These are phyloP conservation scores for Pisolithus tinctorius DNA, from an alignment of 768 basidiomycete genomes.

Conservation along the genomic window DNA sequence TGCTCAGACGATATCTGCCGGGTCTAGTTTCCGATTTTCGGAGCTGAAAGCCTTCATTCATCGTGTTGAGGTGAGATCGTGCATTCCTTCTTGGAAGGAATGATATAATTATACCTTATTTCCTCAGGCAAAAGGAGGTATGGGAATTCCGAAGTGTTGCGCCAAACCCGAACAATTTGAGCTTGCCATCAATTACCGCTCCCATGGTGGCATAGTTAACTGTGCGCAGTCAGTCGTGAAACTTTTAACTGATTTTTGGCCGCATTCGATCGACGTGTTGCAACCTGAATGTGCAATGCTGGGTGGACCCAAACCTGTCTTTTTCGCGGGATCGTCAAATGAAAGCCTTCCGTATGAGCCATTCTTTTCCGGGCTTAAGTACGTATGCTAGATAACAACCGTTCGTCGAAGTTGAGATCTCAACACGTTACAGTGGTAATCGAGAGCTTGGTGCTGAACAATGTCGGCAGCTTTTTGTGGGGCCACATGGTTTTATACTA, in stretches of 20 bases:
- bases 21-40: constrained; percentile 65
- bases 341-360: constrained; percentile 42
- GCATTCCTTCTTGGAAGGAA: constrained; percentile 13
- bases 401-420: not conserved
- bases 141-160: constrained; percentile 5
- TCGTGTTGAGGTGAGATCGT: constrained; percentile 45
- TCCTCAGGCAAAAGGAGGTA: not conserved
- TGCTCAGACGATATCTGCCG: constrained; percentile 69
- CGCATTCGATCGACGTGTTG: constrained; percentile 54
- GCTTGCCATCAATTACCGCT: constrained; percentile 59
- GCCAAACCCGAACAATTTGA: constrained; percentile 36
- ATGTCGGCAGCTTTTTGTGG: constrained; percentile 33
- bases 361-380: constrained; percentile 50
- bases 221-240: constrained; percentile 61
- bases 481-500: not conserved
- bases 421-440: constrained; percentile 29
- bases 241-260: constrained; percentile 57
- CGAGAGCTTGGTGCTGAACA: constrained; percentile 62
- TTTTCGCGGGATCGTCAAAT: constrained; percentile 45
- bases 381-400: constrained; percentile 1
- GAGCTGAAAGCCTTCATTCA: constrained; percentile 64
- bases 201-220: constrained; percentile 65
- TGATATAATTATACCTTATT: not conserved
- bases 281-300: constrained; percentile 49
- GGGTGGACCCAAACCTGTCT: constrained; percentile 49